Percentiles rank a stretch among this genome's conserved stretches.
phyloP scores from a whole-genome alignment of 75 land plant species.

The Picea glauca region DNA sequence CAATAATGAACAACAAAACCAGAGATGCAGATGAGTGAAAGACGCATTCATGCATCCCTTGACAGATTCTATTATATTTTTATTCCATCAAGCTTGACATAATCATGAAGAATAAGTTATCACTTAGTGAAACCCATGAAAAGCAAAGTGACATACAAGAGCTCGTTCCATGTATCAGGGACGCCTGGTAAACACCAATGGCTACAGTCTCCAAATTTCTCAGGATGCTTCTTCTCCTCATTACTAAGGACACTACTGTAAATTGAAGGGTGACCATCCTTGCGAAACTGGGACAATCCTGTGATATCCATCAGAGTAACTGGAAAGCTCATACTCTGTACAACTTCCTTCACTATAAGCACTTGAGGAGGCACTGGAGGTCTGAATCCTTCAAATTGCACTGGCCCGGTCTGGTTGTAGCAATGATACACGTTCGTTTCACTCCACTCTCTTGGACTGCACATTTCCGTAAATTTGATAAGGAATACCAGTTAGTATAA shows the following conservation, averaged over 20 bases:
- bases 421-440: conserved; percentile 54
- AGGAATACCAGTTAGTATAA: too few relatives aligned
- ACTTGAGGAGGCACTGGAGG: conserved; percentile 16
- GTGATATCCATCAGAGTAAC: conserved; percentile 59
- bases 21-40: too few relatives aligned
- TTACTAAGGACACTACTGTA: conserved; percentile 15
- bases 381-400: conserved; percentile 13
- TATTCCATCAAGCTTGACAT: too few relatives aligned
- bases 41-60: too few relatives aligned
- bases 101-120: too few relatives aligned
- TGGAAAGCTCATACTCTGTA: conserved; percentile 45
- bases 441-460: not conserved
- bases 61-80: too few relatives aligned
- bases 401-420: conserved; percentile 50
- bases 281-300: conserved; percentile 40
- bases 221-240: conserved; percentile 13
- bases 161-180: conserved; percentile 78
- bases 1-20: too few relatives aligned
- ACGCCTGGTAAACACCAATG: conserved; percentile 87
- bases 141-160: conserved; percentile 43
- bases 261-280: conserved; percentile 70
- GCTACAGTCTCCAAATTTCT: conserved; percentile 46
- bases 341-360: conserved; percentile 21
- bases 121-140: conserved; percentile 3
- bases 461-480: too few relatives aligned